Conservation (phyloP, 148 eudicot genomes). For the Dysphania ambrosioides region DNA sequence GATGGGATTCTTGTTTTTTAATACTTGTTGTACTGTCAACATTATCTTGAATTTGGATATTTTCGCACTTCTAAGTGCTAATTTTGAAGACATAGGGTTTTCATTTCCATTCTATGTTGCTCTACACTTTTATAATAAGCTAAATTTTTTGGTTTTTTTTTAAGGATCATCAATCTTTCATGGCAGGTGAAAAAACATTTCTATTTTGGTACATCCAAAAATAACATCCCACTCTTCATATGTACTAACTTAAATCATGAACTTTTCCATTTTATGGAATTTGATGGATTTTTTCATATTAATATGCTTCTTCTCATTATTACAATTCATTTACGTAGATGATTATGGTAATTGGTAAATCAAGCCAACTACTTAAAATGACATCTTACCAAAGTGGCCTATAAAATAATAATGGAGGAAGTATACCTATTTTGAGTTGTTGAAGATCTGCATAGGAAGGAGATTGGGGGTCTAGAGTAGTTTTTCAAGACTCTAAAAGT, state of each 20-base stretch:
- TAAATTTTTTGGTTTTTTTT: too few relatives aligned
- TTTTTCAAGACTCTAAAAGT: too few relatives aligned
- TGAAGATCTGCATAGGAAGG: neutral
- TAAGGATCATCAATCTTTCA: too few relatives aligned
- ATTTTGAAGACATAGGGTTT: neutral
- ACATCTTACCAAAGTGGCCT: neutral
- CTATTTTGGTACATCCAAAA: neutral
- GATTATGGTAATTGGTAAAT: neutral
- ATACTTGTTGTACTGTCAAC: neutral
- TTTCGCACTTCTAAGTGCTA: neutral
- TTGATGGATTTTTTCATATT: neutral
- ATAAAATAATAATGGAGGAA: neutral
- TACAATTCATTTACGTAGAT: too few relatives aligned
- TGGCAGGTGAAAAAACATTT: too few relatives aligned
- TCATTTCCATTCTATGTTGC: neutral
- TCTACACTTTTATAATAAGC: too few relatives aligned
- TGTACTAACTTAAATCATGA: neutral
- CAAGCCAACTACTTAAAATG: neutral
- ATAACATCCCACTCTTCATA: too few relatives aligned
- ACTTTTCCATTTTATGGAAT: neutral
- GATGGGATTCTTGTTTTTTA: neutral
- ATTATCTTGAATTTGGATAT: neutral
- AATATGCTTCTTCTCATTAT: neutral
- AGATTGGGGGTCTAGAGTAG: neutral
- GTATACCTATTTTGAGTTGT: neutral